These are phyloP conservation scores for Apostasia ramifera DNA, from an alignment of 106 monocot species.

Conservation along the genomic window DNA sequence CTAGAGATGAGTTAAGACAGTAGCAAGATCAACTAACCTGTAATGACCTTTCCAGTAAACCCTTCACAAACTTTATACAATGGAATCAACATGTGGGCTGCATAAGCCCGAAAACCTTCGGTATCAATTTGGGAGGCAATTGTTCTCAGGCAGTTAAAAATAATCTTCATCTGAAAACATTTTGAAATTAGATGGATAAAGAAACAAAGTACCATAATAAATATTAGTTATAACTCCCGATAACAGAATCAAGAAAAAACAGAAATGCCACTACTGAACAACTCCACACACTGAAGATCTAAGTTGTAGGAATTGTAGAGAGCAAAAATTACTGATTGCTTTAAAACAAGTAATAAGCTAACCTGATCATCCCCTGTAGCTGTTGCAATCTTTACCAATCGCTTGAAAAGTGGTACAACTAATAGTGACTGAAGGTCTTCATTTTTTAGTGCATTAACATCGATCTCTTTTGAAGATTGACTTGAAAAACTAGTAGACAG, in stretches of 20 bases:
- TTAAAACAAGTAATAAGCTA: neutral
- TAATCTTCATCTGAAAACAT: slow-evolving; percentile 52
- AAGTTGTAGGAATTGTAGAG: no score
- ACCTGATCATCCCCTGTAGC: slow-evolving; percentile 63
- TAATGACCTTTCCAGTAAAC: slow-evolving; percentile 65
- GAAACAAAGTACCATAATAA: no score
- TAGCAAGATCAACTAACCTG: slow-evolving; percentile 29
- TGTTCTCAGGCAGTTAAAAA: slow-evolving; percentile 60
- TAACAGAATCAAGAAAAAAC: no score
- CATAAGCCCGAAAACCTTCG: slow-evolving; percentile 49
- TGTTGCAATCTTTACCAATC: slow-evolving; percentile 71
- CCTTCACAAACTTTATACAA: slow-evolving; percentile 92
- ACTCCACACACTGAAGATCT: no score
- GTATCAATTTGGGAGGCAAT: slow-evolving; percentile 53
- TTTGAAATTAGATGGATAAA: neutral
- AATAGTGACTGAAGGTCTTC: slow-evolving; percentile 51
- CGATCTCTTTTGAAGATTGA: slow-evolving; percentile 2
- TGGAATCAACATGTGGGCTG: slow-evolving; percentile 43
- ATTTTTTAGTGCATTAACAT: slow-evolving; percentile 5
- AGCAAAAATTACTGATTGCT: neutral
- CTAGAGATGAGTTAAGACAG: no score
- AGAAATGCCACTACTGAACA: no score
- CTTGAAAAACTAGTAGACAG: slow-evolving; percentile 20
- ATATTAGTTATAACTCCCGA: no score
- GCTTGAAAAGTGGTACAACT: slow-evolving; percentile 61